Conservation (phyloP, 805 yeast genomes). For the Metschnikowia dekortorum region DNA sequence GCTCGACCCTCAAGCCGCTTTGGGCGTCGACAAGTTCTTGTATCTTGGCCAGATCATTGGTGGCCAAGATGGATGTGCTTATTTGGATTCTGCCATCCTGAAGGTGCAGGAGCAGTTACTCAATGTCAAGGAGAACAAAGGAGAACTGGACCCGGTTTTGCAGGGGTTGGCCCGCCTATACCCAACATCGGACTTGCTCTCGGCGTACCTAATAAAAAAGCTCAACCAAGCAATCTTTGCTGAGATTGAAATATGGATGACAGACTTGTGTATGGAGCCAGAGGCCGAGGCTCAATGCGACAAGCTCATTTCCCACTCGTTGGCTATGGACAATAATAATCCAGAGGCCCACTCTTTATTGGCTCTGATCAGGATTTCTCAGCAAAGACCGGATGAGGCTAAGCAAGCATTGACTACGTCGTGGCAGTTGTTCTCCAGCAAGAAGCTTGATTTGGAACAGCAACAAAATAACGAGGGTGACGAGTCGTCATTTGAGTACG, state of each 20-base stretch:
- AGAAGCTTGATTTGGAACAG: conserved; percentile 47
- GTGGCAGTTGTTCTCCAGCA: conserved; percentile 63
- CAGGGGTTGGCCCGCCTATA: conserved; percentile 24
- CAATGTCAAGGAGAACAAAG: conserved; percentile 24
- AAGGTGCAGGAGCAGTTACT: conserved; percentile 38
- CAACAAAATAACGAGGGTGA: conserved; percentile 28
- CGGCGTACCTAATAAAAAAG: conserved; percentile 46
- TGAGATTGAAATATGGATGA: conserved; percentile 94
- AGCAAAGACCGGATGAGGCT: conserved; percentile 73
- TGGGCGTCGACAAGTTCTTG: conserved; percentile 78
- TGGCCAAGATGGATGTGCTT: conserved; percentile 65
- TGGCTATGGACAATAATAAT: conserved; percentile 54
- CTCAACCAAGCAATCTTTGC: conserved; percentile 76
- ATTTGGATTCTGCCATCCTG: conserved; percentile 60
- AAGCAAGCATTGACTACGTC: conserved; percentile 57
- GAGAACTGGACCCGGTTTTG: conserved; percentile 21
- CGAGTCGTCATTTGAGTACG: conserved; percentile 45
- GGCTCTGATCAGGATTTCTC: conserved; percentile 87
- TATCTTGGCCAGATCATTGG: conserved; percentile 91
- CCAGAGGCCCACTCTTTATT: conserved; percentile 81
- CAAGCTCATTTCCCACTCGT: conserved; percentile 57
- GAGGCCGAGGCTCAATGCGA: conserved; percentile 84
- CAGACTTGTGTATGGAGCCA: conserved; percentile 91
- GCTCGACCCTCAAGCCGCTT: conserved; percentile 60
- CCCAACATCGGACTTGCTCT: conserved; percentile 20